Evolutionary conservation across 2,329 filamentous ascomycete genomes (phyloP).

Genomic region (Microdochium paspali): DNA sequence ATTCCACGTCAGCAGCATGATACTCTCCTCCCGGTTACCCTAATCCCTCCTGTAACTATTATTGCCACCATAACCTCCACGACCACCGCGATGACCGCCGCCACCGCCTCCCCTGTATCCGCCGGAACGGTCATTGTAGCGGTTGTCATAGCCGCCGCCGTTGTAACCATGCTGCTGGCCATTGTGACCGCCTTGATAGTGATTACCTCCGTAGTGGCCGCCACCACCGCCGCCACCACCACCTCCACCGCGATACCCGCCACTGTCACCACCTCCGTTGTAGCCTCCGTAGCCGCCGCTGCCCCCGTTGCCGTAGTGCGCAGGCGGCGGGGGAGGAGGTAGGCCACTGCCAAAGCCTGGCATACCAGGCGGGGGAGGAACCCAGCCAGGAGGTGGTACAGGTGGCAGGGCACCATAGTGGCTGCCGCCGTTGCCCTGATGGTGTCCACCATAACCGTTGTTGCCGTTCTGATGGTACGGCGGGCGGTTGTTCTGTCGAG

Average conservation of each 20-base stretch:
- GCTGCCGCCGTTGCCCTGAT: constrained; percentile 2
- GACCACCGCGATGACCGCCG: background rate
- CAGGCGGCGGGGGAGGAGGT: constrained; percentile 27
- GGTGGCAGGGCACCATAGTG: constrained; percentile 17
- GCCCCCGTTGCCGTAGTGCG: constrained; percentile 10
- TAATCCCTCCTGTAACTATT: background rate
- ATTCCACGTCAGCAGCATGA: background rate
- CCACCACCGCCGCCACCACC: background rate
- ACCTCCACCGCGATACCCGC: constrained; percentile 7
- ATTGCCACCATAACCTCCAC: background rate
- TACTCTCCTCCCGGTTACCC: background rate
- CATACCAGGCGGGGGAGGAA: constrained; percentile 27
- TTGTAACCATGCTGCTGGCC: constrained; percentile 13
- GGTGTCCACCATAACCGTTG: constrained; percentile 26
- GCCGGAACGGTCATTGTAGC: background rate
- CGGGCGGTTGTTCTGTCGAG: constrained; percentile 12
- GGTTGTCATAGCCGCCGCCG: constrained; percentile 10
- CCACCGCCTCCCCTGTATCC: background rate
- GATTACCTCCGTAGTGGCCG: background rate
- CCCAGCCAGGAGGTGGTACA: constrained; percentile 20
- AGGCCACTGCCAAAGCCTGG: constrained; percentile 24
- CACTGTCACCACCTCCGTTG: constrained; percentile 11
- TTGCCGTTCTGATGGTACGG: constrained; percentile 31
- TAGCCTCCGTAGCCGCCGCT: constrained; percentile 12
- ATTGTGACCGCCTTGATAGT: constrained; percentile 1